phyloP scores from a whole-genome alignment of 2,329 filamentous ascomycete genomes.

The Cordyceps cicadae region DNA sequence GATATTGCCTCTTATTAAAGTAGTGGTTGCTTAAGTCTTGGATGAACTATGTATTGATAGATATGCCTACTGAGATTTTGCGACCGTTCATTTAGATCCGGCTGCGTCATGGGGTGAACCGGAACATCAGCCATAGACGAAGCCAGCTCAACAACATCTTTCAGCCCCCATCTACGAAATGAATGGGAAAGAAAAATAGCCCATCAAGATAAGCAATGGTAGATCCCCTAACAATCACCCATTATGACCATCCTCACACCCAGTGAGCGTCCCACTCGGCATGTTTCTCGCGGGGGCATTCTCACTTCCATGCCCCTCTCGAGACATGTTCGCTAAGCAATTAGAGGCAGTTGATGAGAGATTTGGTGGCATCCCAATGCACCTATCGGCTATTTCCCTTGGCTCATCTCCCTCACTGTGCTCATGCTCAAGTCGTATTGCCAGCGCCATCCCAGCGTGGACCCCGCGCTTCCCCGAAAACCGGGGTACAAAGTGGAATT shows the following conservation, averaged over 20 bases:
- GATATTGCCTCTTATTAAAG: too few relatives aligned
- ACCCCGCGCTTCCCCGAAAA: conserved; percentile 8
- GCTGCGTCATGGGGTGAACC: too few relatives aligned
- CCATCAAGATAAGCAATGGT: too few relatives aligned
- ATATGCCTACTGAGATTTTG: too few relatives aligned
- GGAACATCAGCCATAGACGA: too few relatives aligned
- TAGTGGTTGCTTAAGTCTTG: too few relatives aligned
- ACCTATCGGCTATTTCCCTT: neutral
- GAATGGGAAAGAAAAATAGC: too few relatives aligned
- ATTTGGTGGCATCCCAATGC: neutral
- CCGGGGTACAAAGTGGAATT: conserved; percentile 1
- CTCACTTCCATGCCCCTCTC: neutral
- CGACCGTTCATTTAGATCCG: too few relatives aligned
- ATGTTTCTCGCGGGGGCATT: neutral
- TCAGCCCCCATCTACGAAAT: too few relatives aligned
- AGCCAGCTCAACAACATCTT: too few relatives aligned
- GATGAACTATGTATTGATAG: too few relatives aligned
- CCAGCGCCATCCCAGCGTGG: neutral
- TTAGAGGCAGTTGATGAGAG: neutral
- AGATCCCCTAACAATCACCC: too few relatives aligned
- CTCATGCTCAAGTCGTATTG: neutral
- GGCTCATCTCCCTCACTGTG: neutral
- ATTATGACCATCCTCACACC: neutral
- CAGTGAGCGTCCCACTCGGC: neutral
- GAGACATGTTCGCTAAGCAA: neutral